Evolutionary conservation across 2,329 filamentous ascomycete genomes (phyloP), one percentile per base, ranked within the genome.

Genomic region (Aphanoascus verrucosus): DNA sequence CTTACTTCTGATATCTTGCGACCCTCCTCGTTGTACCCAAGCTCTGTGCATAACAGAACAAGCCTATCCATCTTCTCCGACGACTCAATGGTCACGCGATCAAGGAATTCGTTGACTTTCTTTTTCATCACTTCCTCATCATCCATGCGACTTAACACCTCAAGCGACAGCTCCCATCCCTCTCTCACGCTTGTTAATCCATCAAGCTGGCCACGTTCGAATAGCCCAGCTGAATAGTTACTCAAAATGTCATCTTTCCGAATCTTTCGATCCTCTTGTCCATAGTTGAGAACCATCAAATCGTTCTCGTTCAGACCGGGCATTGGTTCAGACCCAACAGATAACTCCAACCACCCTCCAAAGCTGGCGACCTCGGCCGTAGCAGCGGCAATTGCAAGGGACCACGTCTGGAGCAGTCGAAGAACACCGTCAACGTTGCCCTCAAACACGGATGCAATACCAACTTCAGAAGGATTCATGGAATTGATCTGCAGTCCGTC

Each of bases 111-210:
- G 40, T 82, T 78, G 9, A 96, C 86, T 55, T 83, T 83, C 58
- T 84, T 80, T 63, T 86, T 84, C 6, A 86, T 86, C 48, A 80
- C 78, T 47, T 81, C 75, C 0, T 78, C 74, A 55, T 89, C 82
- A 63, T 94, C 85, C 65, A 97, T 78, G 52, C 91, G 82, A 8
- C 86, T 86, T 44, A 96, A 75, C 9, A 95, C 79, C 56, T 88
- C 82, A 42, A 96, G 82, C 0, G 89, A 86, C 64, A 96, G 72
- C 70, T 96, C 88, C 91, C 91, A 97, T 7, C 91, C 90, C 61
- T 90, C 84, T 37, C 78, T 74, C 12, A 69, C 63, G 11, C 68
- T 65, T 19, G 62, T 61, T 32, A 64, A 60, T 54, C 68, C 62
- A 28, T 68, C 61, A 15, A 74, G 61, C 1, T 59, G 60, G 6